A percentile compares a stretch with the other conserved stretches of the same genome.
Evolutionary conservation across 2,329 filamentous ascomycete species (phyloP).

Genomic region (Calonectria pteridis): DNA sequence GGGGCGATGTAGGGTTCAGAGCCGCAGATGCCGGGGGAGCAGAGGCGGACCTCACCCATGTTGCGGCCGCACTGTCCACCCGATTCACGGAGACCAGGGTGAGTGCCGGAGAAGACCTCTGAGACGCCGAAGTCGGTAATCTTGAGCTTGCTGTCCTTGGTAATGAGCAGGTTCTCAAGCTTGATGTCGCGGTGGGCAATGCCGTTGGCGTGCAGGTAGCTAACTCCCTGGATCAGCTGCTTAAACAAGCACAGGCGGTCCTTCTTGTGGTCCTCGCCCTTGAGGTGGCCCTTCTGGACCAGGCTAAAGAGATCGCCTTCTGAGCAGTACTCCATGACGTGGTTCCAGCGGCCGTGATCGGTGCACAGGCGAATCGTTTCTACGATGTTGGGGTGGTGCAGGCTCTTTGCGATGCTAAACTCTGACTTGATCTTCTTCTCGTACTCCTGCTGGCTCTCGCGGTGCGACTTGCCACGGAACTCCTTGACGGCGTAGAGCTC

Average conservation of each 20-base stretch:
- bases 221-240: constrained; percentile 84
- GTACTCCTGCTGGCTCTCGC: constrained; percentile 81
- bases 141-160: constrained; percentile 84
- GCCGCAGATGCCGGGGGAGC: constrained; percentile 84
- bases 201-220: constrained; percentile 84
- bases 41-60: constrained; percentile 79
- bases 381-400: constrained; percentile 90
- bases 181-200: constrained; percentile 95
- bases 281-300: constrained; percentile 78
- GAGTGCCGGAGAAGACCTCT: constrained; percentile 85
- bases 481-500: constrained; percentile 89
- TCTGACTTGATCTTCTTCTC: constrained; percentile 92
- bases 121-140: constrained; percentile 94
- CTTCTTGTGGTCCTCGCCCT: constrained; percentile 70
- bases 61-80: constrained; percentile 80
- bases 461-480: constrained; percentile 78
- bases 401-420: constrained; percentile 86
- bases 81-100: constrained; percentile 81
- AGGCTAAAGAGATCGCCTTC: constrained; percentile 84
- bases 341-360: constrained; percentile 83
- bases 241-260: constrained; percentile 91
- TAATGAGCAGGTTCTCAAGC: constrained; percentile 86
- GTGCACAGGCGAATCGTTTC: constrained; percentile 82
- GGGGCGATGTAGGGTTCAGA: constrained; percentile 90
- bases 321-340: constrained; percentile 93